Base-by-base conservation (phyloP, 1,284 basidiomycete species). In the Xerocomus nothofagi region DNA sequence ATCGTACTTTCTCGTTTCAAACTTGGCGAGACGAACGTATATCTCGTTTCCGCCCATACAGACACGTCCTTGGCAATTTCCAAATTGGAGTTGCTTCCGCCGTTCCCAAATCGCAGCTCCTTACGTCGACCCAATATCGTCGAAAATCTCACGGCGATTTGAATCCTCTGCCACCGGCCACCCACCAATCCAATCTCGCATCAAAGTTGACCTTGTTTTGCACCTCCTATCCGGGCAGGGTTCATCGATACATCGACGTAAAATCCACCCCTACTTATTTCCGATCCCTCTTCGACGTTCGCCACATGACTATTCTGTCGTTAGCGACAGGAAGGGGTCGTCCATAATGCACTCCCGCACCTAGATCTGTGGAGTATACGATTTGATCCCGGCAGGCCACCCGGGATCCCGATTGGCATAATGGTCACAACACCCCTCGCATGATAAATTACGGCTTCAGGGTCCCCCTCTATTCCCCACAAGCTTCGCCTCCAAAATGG, bases 261-360 rank as follows among this genome's bases (percentile, higher is more conserved):
- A 57, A 48, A 6, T 26, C 24, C 39, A 30, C 8, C 14, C 51
- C 51, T 50, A 14, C 36, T 38, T 44, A 56, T 57, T 59, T 47
- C 55, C 50, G 45, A 39, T 30, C 17, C 2, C 18, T 23, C 36
- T 11, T 46, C 36, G 29, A 17, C 36, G 18, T 15, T 23, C 4
- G 23, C 23, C 34, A 27, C 27, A 17, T 42, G 34, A 23, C 23
- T 15, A 31, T 43, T 38, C 37, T 26, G 9, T 52, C 50, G 40
- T 37, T 21, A 15, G 34, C 17, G 9, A 24, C 37, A 15, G 24
- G 30, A 34, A 23, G 8, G 7, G 41, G 30, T 24, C 32, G 36
- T 38, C 29, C 20, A 30, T 15, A 14, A 33, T 23, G 12, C 20
- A 18, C 24, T 33, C 30, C 11, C 30, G 9, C 4, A 29, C 52